These are phyloP conservation scores for Phytophthora pinifolia DNA, from an alignment of 352 stramenopile species.

Conservation along the genomic window DNA sequence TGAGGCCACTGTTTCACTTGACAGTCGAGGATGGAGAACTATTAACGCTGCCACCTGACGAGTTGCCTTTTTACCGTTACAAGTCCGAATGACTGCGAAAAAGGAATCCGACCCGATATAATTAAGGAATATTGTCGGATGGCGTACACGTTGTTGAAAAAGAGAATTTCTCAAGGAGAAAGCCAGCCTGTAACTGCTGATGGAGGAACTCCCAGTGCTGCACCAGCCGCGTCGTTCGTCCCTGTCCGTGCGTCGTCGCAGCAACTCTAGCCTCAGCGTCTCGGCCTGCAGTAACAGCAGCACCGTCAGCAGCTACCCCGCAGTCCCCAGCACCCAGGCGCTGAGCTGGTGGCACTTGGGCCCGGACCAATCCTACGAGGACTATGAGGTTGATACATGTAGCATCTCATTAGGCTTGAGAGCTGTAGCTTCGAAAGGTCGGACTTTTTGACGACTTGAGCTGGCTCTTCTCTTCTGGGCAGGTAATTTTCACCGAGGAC, in stretches of 20 bases:
- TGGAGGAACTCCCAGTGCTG: no score
- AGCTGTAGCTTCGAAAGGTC: constrained; percentile 12
- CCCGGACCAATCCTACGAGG: constrained; percentile 34
- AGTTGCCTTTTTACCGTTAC: no score
- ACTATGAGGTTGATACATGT: constrained; percentile 31
- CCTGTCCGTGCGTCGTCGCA: constrained; percentile 19
- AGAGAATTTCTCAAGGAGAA: no score
- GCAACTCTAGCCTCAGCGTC: constrained; percentile 38
- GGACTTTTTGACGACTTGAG: constrained; percentile 5
- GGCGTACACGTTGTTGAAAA: no score
- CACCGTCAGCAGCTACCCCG: constrained; percentile 26
- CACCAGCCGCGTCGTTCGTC: constrained; percentile 20
- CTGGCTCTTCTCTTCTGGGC: background rate
- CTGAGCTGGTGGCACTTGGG: constrained; percentile 21
- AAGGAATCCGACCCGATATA: no score
- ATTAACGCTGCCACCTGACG: no score
- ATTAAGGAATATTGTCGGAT: no score
- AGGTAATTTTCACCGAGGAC: constrained; percentile 61
- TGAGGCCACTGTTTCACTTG: background rate
- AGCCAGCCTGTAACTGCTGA: no score
- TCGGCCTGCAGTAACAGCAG: constrained; percentile 37
- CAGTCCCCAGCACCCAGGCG: background rate
- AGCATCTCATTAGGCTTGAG: background rate
- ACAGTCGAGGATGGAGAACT: background rate
- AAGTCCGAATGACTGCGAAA: no score